These are phyloP conservation scores for Metschnikowia lochheadii DNA, from an alignment of 805 yeast species.

Conservation along the genomic window DNA sequence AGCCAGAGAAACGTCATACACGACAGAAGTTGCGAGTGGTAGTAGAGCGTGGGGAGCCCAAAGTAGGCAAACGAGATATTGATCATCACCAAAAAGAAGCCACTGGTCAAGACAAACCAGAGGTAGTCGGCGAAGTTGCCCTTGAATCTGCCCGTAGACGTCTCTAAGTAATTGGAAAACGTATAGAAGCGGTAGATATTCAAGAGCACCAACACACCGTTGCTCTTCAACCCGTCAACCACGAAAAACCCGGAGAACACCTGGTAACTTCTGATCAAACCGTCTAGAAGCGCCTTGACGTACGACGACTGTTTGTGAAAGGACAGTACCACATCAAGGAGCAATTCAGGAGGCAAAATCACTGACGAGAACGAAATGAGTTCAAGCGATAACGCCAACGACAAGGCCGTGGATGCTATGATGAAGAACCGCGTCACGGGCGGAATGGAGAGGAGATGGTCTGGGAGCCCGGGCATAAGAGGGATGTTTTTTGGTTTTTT, in stretches of 20 bases:
- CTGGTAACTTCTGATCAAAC: constrained; percentile 40
- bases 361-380: constrained; percentile 14
- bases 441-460: constrained; percentile 39
- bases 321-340: constrained; percentile 10
- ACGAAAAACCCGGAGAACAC: constrained; percentile 49
- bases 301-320: neutral
- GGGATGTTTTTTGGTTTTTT: neutral
- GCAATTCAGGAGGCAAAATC: constrained; percentile 4
- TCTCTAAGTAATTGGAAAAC: constrained; percentile 55
- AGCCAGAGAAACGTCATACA: constrained; percentile 64
- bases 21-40: constrained; percentile 42
- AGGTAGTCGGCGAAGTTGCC: constrained; percentile 51
- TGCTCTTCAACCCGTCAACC: constrained; percentile 29
- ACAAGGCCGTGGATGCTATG: constrained; percentile 42
- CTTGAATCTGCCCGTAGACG: constrained; percentile 39
- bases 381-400: constrained; percentile 29
- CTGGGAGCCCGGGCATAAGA: constrained; percentile 14
- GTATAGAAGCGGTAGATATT: constrained; percentile 56
- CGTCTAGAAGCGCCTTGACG: neutral
- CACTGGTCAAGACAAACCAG: constrained; percentile 48
- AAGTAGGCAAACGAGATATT: constrained; percentile 20
- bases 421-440: constrained; percentile 60
- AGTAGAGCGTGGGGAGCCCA: constrained; percentile 15
- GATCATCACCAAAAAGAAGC: constrained; percentile 42
- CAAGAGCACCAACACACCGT: constrained; percentile 31